Evolutionary conservation across 2,329 filamentous ascomycete genomes (phyloP), one percentile per base, ranked within the genome.

Genomic region (Cercospora sp.): DNA sequence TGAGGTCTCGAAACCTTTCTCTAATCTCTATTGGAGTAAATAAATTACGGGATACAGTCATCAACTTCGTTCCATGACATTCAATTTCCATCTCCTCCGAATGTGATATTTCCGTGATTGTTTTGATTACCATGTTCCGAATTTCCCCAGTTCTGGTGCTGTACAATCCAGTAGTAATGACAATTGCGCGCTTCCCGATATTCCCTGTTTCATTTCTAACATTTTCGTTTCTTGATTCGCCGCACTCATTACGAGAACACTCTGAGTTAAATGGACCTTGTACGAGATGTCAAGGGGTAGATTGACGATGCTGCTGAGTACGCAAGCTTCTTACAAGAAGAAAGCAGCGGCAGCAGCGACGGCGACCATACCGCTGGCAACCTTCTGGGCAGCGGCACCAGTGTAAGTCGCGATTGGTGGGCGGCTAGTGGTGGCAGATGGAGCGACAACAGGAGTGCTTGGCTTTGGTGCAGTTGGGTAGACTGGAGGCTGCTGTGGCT

Each of bases 321-420:
- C 9, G 53, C 13, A 3, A 57, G 30, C 26, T 58, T 58, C 53
- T 58, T 58, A 58, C 53, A 58, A 58, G 53, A 58, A 58, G 53
- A 58, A 21, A 32, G 53, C 53, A 26, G 53, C 53, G 6, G 53
- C 53, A 16, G 53, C 53, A 4, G 53, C 53, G n/a, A n/a, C 53
- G 16, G 53, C 53, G 53, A 58, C 53, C 12, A 58, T n/a, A 32
- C 26, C 53, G 24, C 53, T 16, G n/a, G 53, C 53, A 30, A 16
- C 53, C 26, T 58, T 58, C 53, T 58, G 26, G 53, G 26, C 8
- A 26, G 53, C 53, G 13, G 53, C 53, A 30, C 53, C 53, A 8
- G 53, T 58, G 53, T 28, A 58, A 40, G 16, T n/a, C 37, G 37
- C 37, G 26, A 30, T 10, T 12, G 53, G 21, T 30, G 53, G 53